These are phyloP conservation scores for Lizonia empirigonia DNA, from an alignment of 2,329 filamentous ascomycete species.

Conservation along the genomic window DNA sequence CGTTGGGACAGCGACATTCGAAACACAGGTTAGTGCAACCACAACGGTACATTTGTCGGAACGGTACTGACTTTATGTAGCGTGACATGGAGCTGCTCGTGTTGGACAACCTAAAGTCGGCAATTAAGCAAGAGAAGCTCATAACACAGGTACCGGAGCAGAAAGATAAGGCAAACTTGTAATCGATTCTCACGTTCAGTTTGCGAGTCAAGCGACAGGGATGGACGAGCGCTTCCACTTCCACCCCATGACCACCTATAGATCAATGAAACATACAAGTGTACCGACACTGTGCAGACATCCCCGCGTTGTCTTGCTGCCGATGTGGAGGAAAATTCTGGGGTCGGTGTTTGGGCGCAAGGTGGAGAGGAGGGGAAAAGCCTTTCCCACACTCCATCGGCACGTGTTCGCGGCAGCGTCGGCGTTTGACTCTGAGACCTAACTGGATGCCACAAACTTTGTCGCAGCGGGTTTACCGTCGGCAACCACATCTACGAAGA, in stretches of 20 bases:
- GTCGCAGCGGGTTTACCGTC: neutral
- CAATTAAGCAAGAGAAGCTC: conserved; percentile 62
- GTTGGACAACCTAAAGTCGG: conserved; percentile 62
- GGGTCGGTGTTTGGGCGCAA: conserved; percentile 30
- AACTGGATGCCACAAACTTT: no score
- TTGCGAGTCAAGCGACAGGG: neutral
- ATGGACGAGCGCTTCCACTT: neutral
- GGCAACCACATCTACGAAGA: neutral
- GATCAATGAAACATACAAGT: conserved; percentile 15
- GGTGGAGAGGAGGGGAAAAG: conserved; percentile 5
- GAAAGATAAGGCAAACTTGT: conserved; percentile 47
- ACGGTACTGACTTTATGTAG: conserved; percentile 27
- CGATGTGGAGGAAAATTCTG: conserved; percentile 18
- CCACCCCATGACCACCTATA: conserved; percentile 1
- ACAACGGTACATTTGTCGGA: neutral
- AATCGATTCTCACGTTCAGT: neutral
- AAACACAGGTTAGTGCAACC: conserved; percentile 57
- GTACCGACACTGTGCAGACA: neutral
- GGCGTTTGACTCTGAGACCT: conserved; percentile 9
- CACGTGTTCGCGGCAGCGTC: conserved; percentile 4
- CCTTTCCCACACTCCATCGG: neutral
- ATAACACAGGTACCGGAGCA: conserved; percentile 68
- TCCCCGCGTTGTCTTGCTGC: conserved; percentile 1
- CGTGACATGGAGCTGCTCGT: conserved; percentile 66
- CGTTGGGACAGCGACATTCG: conserved; percentile 64